Evolutionary conservation across 164 flowering plant genomes (phyloP), one percentile per base, ranked within the genome.

Genomic region (Aristolochia contorta): DNA sequence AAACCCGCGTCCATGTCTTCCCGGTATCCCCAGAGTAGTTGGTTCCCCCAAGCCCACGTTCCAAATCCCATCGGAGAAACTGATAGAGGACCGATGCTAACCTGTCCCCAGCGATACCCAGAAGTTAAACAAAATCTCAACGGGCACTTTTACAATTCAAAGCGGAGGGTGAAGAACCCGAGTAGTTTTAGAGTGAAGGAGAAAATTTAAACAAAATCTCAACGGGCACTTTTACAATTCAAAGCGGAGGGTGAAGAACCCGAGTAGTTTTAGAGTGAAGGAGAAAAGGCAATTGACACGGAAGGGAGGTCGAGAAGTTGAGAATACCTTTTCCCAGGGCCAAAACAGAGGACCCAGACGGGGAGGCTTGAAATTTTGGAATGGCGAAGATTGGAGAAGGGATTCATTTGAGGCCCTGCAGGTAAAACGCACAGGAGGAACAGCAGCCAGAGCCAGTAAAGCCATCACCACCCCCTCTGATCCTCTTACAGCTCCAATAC

Each of bases 11-110:
- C 93, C 95, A 87, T 92, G 0, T 82, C 78, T 69, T 85, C 83
- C 58, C 82, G 75, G 58, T 92, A 92, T 2, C 96, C 98, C 98
- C 98, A 89, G 15, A 92, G 72, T n/a, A 92, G 77, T 72, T 89
- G 95, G 73, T 92, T 92, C 21, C 98, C 98, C 96, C 98, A 92
- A 33, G 96, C 96, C 98, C 98, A 92, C 0, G 98, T 92, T 52
- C 96, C 98, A 54, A 92, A 87, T 20, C 96, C 98, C 93, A 89
- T 89, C 0, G 98, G 98, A 57, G 98, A 92, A 22, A 85, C 98
- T 32, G 72, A 82, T 66, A 84, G 16, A 4, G 96, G 89, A 2
- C 96, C 98, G 68, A 91, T 72, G 66, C 84, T 86, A 41, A 85
- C 84, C 95, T 89, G 79, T 55, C 47, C 70, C 67, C 12, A 37